A percentile compares a stretch with the other conserved stretches of the same genome.
These are phyloP conservation scores for Yarrowia hollandica DNA, from an alignment of 805 yeast species.

Conservation along the genomic window DNA sequence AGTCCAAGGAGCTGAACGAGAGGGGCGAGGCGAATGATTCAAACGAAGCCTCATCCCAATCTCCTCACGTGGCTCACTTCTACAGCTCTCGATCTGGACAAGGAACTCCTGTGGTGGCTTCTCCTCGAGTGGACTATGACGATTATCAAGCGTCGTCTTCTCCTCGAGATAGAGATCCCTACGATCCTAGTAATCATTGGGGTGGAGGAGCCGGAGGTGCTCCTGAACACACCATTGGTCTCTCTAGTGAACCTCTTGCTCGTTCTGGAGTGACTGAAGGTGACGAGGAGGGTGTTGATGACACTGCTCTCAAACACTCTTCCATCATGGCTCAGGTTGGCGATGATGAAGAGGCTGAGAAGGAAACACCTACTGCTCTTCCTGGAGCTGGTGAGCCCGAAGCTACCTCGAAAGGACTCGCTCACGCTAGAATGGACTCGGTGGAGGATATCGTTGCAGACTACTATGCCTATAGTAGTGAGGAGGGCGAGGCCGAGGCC, in stretches of 20 bases:
- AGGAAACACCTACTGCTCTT: background rate
- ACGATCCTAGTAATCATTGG: slow-evolving; percentile 15
- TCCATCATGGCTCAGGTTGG: background rate
- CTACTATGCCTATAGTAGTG: slow-evolving; percentile 31
- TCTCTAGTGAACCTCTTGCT: background rate
- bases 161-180: background rate
- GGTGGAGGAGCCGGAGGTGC: background rate
- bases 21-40: background rate
- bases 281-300: no score
- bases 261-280: background rate
- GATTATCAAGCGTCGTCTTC: background rate
- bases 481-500: slow-evolving; percentile 1
- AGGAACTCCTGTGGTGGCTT: background rate
- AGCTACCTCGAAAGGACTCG: background rate
- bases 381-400: slow-evolving; percentile 1
- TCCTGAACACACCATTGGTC: background rate
- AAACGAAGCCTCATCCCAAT: no score
- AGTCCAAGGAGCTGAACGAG: background rate
- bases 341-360: background rate
- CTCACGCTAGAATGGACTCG: slow-evolving; percentile 9
- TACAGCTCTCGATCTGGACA: background rate
- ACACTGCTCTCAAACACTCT: background rate
- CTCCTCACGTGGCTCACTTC: no score
- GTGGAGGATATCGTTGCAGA: slow-evolving; percentile 34
- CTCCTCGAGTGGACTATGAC: slow-evolving; percentile 3